These are phyloP conservation scores for Leptographium wingfieldii DNA, from an alignment of 2,329 filamentous ascomycete genomes.

Conservation along the genomic window DNA sequence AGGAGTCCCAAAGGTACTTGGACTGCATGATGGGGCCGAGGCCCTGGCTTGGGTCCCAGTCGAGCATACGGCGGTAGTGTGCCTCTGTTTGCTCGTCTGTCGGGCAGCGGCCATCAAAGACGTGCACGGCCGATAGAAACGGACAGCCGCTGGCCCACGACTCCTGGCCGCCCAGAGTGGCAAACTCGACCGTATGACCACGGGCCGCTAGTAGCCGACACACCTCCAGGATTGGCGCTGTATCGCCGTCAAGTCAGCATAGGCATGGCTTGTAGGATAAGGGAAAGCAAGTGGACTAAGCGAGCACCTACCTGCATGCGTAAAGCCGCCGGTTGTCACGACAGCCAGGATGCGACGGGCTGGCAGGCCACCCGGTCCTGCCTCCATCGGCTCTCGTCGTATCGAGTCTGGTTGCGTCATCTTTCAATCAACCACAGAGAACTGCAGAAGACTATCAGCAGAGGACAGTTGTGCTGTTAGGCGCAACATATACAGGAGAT, in stretches of 20 bases:
- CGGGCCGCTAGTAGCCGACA: background rate
- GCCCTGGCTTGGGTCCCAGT: background rate
- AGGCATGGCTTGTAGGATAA: background rate
- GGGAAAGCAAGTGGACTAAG: background rate
- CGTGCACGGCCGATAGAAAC: background rate
- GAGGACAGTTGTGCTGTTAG: too few species aligned
- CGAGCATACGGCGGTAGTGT: background rate
- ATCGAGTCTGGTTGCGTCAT: too few species aligned
- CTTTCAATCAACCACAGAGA: too few species aligned
- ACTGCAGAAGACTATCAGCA: too few species aligned
- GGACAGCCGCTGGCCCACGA: background rate
- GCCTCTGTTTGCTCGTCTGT: background rate
- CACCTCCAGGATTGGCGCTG: background rate
- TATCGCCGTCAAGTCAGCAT: background rate
- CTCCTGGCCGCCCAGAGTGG: constrained; percentile 1
- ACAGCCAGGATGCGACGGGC: background rate
- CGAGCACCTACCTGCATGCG: background rate
- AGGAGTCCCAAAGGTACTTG: background rate
- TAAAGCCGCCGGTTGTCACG: background rate
- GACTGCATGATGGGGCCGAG: background rate
- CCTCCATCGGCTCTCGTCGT: too few species aligned
- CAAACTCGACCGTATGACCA: background rate
- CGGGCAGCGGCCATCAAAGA: background rate
- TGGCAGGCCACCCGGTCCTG: too few species aligned
- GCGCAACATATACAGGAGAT: too few species aligned